A percentile compares a stretch with the other conserved stretches of the same genome.
These are phyloP conservation scores for Candida pseudoviswanathii DNA, from an alignment of 1,139 yeast genomes.

Conservation along the genomic window DNA sequence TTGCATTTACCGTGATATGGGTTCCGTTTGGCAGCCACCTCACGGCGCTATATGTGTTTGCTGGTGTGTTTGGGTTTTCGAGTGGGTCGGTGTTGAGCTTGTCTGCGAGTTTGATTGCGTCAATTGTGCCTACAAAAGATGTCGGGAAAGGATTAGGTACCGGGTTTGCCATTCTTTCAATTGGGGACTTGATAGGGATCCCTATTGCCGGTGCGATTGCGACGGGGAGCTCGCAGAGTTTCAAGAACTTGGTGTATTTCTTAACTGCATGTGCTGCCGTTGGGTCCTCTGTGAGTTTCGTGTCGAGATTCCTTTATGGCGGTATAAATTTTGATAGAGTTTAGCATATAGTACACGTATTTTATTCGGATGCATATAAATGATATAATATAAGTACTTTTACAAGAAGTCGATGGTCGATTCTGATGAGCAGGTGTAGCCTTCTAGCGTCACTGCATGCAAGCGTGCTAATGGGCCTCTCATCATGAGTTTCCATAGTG, in stretches of 20 bases:
- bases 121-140: slow-evolving; percentile 29
- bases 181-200: slow-evolving; percentile 36
- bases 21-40: slow-evolving; percentile 28
- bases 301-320: slow-evolving; percentile 28
- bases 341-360: slow-evolving; percentile 2
- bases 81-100: slow-evolving; percentile 35
- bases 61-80: slow-evolving; percentile 31
- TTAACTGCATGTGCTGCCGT: slow-evolving; percentile 26
- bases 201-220: slow-evolving; percentile 42
- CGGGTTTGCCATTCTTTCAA: slow-evolving; percentile 34
- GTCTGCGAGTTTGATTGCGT: slow-evolving; percentile 34
- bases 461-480: slow-evolving; percentile 27
- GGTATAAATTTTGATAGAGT: slow-evolving; percentile 21
- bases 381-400: background rate
- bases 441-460: slow-evolving; percentile 36
- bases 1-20: slow-evolving; percentile 30
- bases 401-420: slow-evolving; percentile 7
- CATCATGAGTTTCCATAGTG: slow-evolving; percentile 37
- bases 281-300: slow-evolving; percentile 28
- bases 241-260: slow-evolving; percentile 32
- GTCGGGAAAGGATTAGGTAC: slow-evolving; percentile 36
- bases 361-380: background rate
- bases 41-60: slow-evolving; percentile 30
- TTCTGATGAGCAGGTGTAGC: slow-evolving; percentile 21
- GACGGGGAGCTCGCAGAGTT: slow-evolving; percentile 21